Evolutionary conservation across 805 yeast genomes (phyloP), one percentile per base, ranked within the genome.

Genomic region (Candida peoriensis): DNA sequence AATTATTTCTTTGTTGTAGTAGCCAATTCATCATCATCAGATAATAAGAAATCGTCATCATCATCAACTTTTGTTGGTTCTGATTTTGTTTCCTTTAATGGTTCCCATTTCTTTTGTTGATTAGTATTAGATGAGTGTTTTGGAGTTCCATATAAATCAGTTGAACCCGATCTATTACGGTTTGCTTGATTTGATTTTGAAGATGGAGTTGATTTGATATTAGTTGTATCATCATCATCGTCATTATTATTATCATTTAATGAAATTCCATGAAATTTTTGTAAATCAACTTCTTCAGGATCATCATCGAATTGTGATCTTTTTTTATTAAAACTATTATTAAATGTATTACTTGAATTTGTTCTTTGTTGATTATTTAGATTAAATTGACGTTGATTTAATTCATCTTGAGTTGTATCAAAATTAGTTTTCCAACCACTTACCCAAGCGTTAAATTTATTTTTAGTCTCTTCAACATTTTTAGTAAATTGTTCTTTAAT

Each of bases 391-490:
- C 33, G 26, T 36, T 40, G 39, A 29, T 38, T 43, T 28, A 48
- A 32, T 9, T 38, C 44, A 24, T 44, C 42, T 22, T 48, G 49
- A 8, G 42, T 35, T 20, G 29, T 29, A 10, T 42, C 32, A 28
- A 47, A 50, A 32, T 48, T 54, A 29, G 47, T 44, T 42, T 47
- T 49, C 55, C 55, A 52, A 2, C 55, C 54, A 32, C 49, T 40
- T 17, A 52, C 48, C 95, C 96, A 88, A 12, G 78, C 72, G 42
- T 82, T 80, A 39, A 88, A 75, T 36, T 81, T 80, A 30, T 73
- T 67, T 37, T 80, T 76, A 2, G 96, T 87, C 48, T 86, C 96
- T 49, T 81, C 88, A 30, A 88, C 68, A 15, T 90, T 87, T 51
- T 80, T 80, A 28, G 74, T 67, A 34, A 89, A 70, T 33, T 78